Percentiles rank a stretch among this genome's conserved stretches.
Conservation (phyloP, 768 basidiomycete species). For the Tulasnella sp. region DNA sequence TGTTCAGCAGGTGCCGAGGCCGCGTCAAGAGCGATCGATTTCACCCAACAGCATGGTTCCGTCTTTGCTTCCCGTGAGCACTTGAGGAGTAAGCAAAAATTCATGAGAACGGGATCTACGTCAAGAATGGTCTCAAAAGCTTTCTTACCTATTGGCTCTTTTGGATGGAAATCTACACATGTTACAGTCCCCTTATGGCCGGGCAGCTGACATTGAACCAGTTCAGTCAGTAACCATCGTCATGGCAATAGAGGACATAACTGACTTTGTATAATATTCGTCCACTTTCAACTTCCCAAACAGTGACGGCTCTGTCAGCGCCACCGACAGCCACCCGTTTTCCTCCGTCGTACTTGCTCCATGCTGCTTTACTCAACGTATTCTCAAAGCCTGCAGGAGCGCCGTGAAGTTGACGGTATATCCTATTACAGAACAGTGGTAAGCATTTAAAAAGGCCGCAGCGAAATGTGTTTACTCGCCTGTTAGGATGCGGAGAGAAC, state of each 20-base stretch:
- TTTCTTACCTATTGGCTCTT: slow-evolving; percentile 79
- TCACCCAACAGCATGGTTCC: slow-evolving; percentile 86
- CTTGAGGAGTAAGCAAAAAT: slow-evolving; percentile 29
- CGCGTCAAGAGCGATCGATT: too few species aligned
- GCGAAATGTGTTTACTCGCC: background rate
- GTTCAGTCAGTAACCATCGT: background rate
- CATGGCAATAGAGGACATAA: slow-evolving; percentile 11
- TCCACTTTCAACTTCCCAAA: slow-evolving; percentile 75
- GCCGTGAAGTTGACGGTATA: slow-evolving; percentile 31
- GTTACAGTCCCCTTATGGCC: slow-evolving; percentile 97
- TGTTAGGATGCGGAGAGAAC: slow-evolving; percentile 72
- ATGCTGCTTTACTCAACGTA: slow-evolving; percentile 66
- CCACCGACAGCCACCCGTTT: slow-evolving; percentile 76
- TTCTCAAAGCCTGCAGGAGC: slow-evolving; percentile 93
- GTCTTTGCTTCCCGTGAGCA: slow-evolving; percentile 87
- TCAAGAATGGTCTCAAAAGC: slow-evolving; percentile 1
- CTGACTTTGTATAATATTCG: slow-evolving; percentile 66
- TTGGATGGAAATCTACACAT: slow-evolving; percentile 90
- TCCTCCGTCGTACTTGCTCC: slow-evolving; percentile 80
- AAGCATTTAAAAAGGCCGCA: background rate
- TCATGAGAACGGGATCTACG: background rate
- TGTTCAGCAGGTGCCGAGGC: too few species aligned
- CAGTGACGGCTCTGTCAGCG: slow-evolving; percentile 73
- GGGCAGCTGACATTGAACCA: slow-evolving; percentile 44
- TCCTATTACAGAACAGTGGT: background rate